Conservation (phyloP, 208 protist genomes). For the Crithidia fasciculata region DNA sequence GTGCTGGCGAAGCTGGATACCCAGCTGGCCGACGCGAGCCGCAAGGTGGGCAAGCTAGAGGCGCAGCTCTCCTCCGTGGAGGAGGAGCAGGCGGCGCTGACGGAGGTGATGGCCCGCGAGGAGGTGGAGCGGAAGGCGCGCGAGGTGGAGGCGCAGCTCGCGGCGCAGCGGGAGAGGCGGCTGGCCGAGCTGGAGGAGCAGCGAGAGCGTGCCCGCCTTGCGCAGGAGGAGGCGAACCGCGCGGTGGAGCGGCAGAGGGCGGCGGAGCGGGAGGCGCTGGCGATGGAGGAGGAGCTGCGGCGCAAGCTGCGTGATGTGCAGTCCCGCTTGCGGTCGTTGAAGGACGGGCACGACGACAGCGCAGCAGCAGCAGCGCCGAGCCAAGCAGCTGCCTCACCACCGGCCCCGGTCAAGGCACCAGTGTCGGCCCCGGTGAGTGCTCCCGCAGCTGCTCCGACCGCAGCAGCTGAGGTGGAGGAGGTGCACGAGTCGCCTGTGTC, state of each 20-base stretch:
- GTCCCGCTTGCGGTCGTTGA: constrained; percentile 34
- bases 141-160: constrained; percentile 57
- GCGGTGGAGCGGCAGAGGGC: constrained; percentile 63
- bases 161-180: constrained; percentile 60
- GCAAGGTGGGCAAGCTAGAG: constrained; percentile 32
- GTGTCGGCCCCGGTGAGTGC: background rate
- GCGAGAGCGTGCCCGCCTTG: constrained; percentile 66
- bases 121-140: constrained; percentile 56
- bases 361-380: background rate
- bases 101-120: constrained; percentile 40
- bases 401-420: no score
- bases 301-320: constrained; percentile 65
- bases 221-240: constrained; percentile 63
- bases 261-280: constrained; percentile 65
- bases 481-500: constrained; percentile 16
- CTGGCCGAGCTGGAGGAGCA: constrained; percentile 54
- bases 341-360: constrained; percentile 12
- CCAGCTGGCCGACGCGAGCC: constrained; percentile 29
- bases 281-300: constrained; percentile 69
- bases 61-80: constrained; percentile 27
- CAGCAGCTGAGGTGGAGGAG: constrained; percentile 1
- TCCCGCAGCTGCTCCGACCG: background rate
- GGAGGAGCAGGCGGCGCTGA: constrained; percentile 28
- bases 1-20: constrained; percentile 33
- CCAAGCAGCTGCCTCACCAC: no score